Percentiles rank a stretch among this genome's conserved stretches.
phyloP scores from a whole-genome alignment of 176 grass and related monocot species.

The Eleusine indica region DNA sequence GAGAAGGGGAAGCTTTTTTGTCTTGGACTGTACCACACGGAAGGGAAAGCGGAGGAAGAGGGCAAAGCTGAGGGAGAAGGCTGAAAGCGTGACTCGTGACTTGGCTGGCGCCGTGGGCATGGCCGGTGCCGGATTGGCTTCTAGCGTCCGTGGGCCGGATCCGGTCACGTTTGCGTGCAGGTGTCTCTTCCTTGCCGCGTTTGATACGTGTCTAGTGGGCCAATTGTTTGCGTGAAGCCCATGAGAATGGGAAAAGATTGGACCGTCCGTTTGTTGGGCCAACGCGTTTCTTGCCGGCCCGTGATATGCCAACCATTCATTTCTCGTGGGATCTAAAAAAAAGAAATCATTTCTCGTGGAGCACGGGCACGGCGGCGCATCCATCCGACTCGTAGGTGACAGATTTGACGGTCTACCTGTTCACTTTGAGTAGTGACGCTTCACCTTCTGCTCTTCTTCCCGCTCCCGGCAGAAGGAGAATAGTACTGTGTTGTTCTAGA shows the following conservation, averaged over 20 bases:
- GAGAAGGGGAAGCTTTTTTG: conserved; percentile 17
- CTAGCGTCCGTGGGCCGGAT: background rate
- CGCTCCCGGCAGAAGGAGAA: background rate
- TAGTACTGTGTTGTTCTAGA: background rate
- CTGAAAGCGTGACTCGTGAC: background rate
- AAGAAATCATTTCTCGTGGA: conserved; percentile 21
- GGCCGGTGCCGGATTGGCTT: background rate
- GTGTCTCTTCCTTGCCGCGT: background rate
- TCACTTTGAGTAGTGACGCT: conserved; percentile 19
- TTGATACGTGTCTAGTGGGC: background rate
- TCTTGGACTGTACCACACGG: conserved; percentile 28
- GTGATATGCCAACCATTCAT: background rate
- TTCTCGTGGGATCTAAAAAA: conserved; percentile 8
- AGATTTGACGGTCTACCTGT: conserved; percentile 54
- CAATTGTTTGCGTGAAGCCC: background rate
- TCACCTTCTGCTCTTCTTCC: conserved; percentile 24
- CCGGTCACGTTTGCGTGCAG: background rate
- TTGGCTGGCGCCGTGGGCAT: background rate
- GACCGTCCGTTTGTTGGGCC: background rate
- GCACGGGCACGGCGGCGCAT: background rate
- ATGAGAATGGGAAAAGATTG: background rate
- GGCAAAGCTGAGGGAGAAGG: background rate
- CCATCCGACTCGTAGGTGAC: conserved; percentile 26
- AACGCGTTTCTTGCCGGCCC: too few species aligned
- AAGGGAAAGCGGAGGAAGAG: conserved; percentile 45